Percentiles rank a stretch among this genome's conserved stretches.
phyloP scores from a whole-genome alignment of 495 filamentous ascomycete genomes.

The Hamigera avellanea region DNA sequence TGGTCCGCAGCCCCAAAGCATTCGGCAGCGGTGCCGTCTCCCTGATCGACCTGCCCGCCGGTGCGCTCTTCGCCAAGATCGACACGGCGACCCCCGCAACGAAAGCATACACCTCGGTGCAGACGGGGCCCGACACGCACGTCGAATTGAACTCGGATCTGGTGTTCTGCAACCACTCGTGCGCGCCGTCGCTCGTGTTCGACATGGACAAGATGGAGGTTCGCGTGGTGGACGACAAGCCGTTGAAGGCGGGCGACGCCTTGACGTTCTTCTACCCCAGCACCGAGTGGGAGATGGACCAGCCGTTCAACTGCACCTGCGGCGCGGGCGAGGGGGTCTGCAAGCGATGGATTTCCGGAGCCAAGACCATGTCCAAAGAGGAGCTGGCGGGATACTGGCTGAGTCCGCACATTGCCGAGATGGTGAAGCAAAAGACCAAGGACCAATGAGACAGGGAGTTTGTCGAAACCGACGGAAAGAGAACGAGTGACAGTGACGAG shows the following conservation, averaged over 20 bases:
- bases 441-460: too few relatives aligned
- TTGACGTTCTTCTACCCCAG: conserved; percentile 73
- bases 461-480: too few relatives aligned
- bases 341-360: conserved; percentile 23
- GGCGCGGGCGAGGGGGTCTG: conserved; percentile 22
- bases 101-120: conserved; percentile 60
- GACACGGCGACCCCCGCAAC: conserved; percentile 41
- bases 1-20: conserved; percentile 25
- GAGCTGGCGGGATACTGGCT: conserved; percentile 26
- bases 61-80: conserved; percentile 45
- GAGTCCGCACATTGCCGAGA: conserved; percentile 22
- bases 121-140: conserved; percentile 48
- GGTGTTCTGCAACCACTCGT: conserved; percentile 67
- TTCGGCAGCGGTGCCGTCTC: conserved; percentile 55
- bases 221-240: conserved; percentile 42
- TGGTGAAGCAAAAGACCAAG: conserved; percentile 16
- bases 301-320: conserved; percentile 59
- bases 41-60: conserved; percentile 48
- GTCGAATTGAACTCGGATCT: conserved; percentile 66
- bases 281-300: conserved; percentile 66
- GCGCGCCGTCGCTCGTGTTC: conserved; percentile 56
- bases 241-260: conserved; percentile 46
- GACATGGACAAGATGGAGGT: conserved; percentile 54
- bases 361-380: conserved; percentile 16
- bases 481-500: too few relatives aligned